Conservation (phyloP, 129 eudicot species). For the Lonicera japonica region DNA sequence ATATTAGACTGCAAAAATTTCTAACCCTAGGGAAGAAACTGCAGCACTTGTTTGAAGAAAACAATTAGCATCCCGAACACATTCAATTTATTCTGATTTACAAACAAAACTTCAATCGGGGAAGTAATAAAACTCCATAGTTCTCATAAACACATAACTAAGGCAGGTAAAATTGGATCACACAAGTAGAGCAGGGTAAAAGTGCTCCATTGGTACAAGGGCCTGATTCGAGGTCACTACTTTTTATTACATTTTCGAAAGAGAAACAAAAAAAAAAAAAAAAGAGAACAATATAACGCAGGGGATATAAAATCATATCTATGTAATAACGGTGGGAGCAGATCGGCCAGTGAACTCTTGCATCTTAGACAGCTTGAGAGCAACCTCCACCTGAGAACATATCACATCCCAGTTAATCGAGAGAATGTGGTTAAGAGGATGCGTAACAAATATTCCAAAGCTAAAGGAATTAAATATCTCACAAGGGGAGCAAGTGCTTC, state of each 20-base stretch:
- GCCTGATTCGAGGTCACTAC: neutral
- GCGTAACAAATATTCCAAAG: neutral
- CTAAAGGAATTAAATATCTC: neutral
- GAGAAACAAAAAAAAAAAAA: too few relatives aligned
- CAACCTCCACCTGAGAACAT: conserved; percentile 66
- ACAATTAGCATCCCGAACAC: neutral
- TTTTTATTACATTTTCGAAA: neutral
- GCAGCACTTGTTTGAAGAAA: too few relatives aligned
- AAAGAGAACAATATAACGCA: too few relatives aligned
- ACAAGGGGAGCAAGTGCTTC: conserved; percentile 92
- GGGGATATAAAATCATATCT: neutral
- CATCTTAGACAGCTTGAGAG: conserved; percentile 87
- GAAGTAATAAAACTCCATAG: too few relatives aligned
- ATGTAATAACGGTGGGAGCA: conserved; percentile 81
- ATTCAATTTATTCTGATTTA: neutral
- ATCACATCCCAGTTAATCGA: neutral
- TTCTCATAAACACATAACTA: neutral
- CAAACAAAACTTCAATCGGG: neutral
- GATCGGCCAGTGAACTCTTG: conserved; percentile 71
- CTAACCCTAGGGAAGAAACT: too few relatives aligned
- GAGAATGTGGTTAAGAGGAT: neutral
- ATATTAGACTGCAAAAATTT: too few relatives aligned
- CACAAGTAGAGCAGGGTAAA: neutral
- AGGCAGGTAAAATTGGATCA: neutral
- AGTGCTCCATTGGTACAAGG: neutral